phyloP scores from a whole-genome alignment of 108 stramenopile species.

The Pelagomonas calceolata region DNA sequence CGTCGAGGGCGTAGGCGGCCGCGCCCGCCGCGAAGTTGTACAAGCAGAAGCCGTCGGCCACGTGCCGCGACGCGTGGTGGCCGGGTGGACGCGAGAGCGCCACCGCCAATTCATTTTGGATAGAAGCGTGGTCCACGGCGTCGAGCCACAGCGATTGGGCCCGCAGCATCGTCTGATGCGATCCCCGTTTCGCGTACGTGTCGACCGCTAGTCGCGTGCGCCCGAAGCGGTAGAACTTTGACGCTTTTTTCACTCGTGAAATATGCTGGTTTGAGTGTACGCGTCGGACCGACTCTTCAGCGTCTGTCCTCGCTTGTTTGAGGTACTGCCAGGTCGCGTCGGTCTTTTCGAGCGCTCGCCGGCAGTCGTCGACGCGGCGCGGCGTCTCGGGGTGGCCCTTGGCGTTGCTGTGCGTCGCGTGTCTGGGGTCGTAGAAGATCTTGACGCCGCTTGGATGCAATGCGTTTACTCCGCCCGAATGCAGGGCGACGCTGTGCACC shows the following conservation, averaged over 20 bases:
- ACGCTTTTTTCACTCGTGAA: not conserved
- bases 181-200: conserved; percentile 38
- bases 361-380: not conserved
- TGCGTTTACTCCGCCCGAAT: too few relatives aligned
- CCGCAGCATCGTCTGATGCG: conserved; percentile 38
- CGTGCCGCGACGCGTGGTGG: conserved; percentile 40
- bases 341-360: not conserved
- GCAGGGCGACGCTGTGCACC: too few relatives aligned
- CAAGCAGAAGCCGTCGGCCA: conserved; percentile 51
- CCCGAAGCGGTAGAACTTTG: not conserved
- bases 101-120: conserved; percentile 7
- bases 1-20: conserved; percentile 24
- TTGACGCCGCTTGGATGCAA: too few relatives aligned
- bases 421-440: not conserved
- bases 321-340: not conserved
- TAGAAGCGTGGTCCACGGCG: conserved; percentile 21
- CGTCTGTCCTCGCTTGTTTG: not conserved
- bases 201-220: conserved; percentile 5
- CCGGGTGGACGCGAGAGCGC: conserved; percentile 57
- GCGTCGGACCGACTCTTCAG: not conserved
- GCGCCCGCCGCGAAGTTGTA: conserved; percentile 52
- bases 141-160: conserved; percentile 44
- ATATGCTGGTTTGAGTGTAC: not conserved
- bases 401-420: not conserved
- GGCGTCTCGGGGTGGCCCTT: not conserved